phyloP scores from a whole-genome alignment of 2,329 filamentous ascomycete species.

The Aspergillus sp. region DNA sequence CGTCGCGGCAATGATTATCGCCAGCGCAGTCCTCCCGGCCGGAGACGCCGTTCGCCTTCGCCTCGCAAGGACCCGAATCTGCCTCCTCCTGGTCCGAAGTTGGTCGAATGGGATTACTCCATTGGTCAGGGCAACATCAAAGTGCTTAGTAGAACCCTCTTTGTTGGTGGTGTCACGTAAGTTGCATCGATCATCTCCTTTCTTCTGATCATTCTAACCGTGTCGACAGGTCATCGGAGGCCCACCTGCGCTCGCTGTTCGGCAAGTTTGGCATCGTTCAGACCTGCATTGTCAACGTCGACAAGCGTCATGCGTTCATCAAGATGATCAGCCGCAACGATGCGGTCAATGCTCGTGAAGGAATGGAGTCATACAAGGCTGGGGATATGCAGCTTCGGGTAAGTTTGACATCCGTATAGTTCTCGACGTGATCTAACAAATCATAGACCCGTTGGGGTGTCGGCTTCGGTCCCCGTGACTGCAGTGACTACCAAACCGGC shows the following conservation, averaged over 20 bases:
- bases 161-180: slow-evolving; percentile 92
- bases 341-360: slow-evolving; percentile 78
- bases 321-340: slow-evolving; percentile 94
- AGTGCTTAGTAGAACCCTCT: slow-evolving; percentile 90
- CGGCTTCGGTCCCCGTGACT: slow-evolving; percentile 93
- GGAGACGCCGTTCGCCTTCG: slow-evolving; percentile 64
- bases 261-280: slow-evolving; percentile 81
- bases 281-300: slow-evolving; percentile 96
- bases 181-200: slow-evolving; percentile 33
- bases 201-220: slow-evolving; percentile 16
- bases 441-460: slow-evolving; percentile 90
- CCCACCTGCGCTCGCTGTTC: slow-evolving; percentile 79
- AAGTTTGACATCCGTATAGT: slow-evolving; percentile 33
- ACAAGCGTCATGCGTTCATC: slow-evolving; percentile 97
- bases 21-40: slow-evolving; percentile 77
- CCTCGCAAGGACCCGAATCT: slow-evolving; percentile 47
- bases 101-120: slow-evolving; percentile 73
- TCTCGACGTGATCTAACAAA: slow-evolving; percentile 23
- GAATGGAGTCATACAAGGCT: slow-evolving; percentile 77
- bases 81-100: slow-evolving; percentile 62
- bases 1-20: slow-evolving; percentile 67
- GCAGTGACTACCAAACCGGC: slow-evolving; percentile 90
- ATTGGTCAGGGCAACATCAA: slow-evolving; percentile 79
- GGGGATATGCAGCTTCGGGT: slow-evolving; percentile 72
- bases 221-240: slow-evolving; percentile 66